Base-by-base conservation (phyloP, 2,329 filamentous ascomycete genomes). In the Apiospora saccharicola region DNA sequence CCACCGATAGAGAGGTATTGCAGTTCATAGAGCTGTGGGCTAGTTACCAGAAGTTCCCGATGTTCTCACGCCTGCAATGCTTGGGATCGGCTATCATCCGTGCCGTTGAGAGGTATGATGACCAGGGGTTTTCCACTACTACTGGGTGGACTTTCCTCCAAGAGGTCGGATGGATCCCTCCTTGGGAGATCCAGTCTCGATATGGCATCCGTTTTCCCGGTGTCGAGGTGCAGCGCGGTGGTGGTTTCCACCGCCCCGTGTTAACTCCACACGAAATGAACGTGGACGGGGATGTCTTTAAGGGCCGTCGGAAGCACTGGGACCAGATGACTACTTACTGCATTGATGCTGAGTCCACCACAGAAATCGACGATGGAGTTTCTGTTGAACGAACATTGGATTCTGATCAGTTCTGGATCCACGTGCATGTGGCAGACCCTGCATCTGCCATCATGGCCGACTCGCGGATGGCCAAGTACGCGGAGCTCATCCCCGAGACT, bases 371-470 rank as follows among this genome's bases (percentile, higher is more conserved):
- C 76, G 94, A 97, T 78, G 94, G 91, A 1, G 82, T 97, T 12
- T 96, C 93, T 0, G 78, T 96, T 10, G 91, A 94, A 78, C 80
- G 82, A 67, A 88, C 91, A 0, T 81, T 85, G 4, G 83, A 81
- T 24, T 74, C 85, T 26, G 79, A 85, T 69, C 86, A 92, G 75
- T 90, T 89, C 77, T 96, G 94, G 94, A 84, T 96, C 43, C 93
- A 95, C 78, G 82, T 94, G 44, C 94, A 96, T 79, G 88, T 93
- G 57, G 94, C 94, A 19, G 94, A 96, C 77, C 93, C 93, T 12
- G 92, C 92, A 2, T 93, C 94, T 6, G 89, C 89, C 72, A 90
- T 96, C 74, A 77, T 83, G 26, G 88, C 89, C 24, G 84, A 89
- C 30, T 89, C 90, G 49, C 82, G 85, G 12, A 80, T 94, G 10